phyloP scores from a whole-genome alignment of 1,284 basidiomycete species.

The Trichosporon sp. region DNA sequence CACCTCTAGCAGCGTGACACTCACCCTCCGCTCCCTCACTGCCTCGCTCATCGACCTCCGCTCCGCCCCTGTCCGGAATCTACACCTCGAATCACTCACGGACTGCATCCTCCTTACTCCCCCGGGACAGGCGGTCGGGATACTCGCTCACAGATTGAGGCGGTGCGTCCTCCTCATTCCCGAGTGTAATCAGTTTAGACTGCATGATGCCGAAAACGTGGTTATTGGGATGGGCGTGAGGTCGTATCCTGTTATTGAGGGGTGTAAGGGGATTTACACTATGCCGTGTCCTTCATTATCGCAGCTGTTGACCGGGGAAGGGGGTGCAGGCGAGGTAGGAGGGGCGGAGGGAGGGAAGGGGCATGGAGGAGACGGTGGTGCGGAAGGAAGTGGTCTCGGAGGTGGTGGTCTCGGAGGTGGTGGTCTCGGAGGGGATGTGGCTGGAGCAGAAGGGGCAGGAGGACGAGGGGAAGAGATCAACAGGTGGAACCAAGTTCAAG shows the following conservation, averaged over 20 bases:
- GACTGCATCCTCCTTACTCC: not conserved
- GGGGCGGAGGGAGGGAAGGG: not conserved
- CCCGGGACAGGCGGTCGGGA: not conserved
- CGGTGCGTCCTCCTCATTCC: not conserved
- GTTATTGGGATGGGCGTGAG: not conserved
- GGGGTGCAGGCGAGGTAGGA: not conserved
- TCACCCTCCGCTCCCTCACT: not conserved
- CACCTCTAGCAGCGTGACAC: not conserved
- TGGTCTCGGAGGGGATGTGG: too few relatives aligned
- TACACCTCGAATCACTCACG: not conserved
- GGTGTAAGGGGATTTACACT: not conserved
- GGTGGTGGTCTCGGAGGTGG: too few relatives aligned
- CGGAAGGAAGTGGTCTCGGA: too few relatives aligned
- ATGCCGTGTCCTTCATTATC: not conserved
- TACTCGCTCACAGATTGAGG: not conserved
- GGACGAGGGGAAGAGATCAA: not conserved
- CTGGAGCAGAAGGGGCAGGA: not conserved
- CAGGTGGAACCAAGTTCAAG: not conserved
- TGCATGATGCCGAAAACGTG: not conserved
- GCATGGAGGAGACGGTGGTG: not conserved
- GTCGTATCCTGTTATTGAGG: not conserved
- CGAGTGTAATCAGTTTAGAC: not conserved
- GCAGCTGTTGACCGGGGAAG: too few relatives aligned
- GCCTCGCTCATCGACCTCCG: not conserved
- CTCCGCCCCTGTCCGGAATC: not conserved